Base-by-base conservation (phyloP, 768 basidiomycete genomes). In the Chalciporus chontae region DNA sequence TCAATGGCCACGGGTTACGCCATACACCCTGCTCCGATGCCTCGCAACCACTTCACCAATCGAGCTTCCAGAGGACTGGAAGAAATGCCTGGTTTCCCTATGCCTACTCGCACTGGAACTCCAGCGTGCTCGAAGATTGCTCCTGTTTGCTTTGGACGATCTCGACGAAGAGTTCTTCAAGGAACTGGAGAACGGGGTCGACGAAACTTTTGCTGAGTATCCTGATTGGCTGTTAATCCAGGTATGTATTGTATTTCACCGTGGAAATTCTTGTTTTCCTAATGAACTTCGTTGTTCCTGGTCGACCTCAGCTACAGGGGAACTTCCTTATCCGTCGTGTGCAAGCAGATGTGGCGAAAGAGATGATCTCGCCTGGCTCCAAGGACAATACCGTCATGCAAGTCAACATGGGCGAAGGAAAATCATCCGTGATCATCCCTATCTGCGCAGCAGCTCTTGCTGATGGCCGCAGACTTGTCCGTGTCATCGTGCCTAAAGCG, bases 351-450 rank as follows among this genome's bases (percentile, higher is more conserved):
- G 58, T 74, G 4, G 73, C 76, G 1, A 50, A 58, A 11, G 68
- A 77, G 43, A 77, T 79, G 78, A 73, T 77, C 11, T 43, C 56
- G 0, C 77, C 78, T 0, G 47, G 45, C 4, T 66, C 58, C 0
- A 41, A 45, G 3, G 10, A 50, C 24, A 80, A 73, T 45, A 69
- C 71, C 0, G 56, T 69, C 4, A 57, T 75, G 10, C 79, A 80
- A 47, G 68, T 80, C 14, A 77, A 77, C 45, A 80, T 80, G 79
- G 79, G 78, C 13, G 78, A 80, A 52, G 79, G 78, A 3, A 80
- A 80, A 54, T 68, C 70, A 5, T 71, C 66, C 0, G 70, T 70
- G 15, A 70, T 80, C 29, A 67, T 79, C 4, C 78, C 78, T 1
- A 62, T 79, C 18, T 60, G 68, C 10, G 61, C 71, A 0, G 58